These are phyloP conservation scores for Plasmopara halstedii DNA, from an alignment of 352 stramenopile genomes.

Conservation along the genomic window DNA sequence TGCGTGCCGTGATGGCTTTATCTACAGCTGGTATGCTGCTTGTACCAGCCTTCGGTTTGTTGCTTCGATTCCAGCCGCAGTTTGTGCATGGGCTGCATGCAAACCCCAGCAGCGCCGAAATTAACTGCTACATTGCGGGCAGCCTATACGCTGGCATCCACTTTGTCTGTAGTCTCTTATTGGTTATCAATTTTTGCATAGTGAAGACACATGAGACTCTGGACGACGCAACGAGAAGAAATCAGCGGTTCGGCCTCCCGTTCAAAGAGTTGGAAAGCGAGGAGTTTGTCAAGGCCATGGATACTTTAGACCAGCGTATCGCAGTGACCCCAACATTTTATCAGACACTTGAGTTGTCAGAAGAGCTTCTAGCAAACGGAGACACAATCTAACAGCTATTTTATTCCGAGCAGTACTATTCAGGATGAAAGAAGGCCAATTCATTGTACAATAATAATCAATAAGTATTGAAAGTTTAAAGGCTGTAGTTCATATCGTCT, in stretches of 20 bases:
- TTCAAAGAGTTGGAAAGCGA: slow-evolving; percentile 30
- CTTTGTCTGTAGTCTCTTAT: slow-evolving; percentile 18
- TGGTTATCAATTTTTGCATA: slow-evolving; percentile 15
- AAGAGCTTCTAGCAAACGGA: slow-evolving; percentile 5
- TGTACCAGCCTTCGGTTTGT: slow-evolving; percentile 46
- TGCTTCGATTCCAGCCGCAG: slow-evolving; percentile 47
- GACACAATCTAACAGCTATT: slow-evolving; percentile 8
- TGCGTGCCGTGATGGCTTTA: slow-evolving; percentile 35
- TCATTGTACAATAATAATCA: no score
- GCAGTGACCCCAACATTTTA: neutral
- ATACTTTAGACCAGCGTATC: slow-evolving; percentile 15
- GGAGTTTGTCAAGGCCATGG: slow-evolving; percentile 24
- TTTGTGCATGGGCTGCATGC: slow-evolving; percentile 50
- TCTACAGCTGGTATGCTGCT: slow-evolving; percentile 41
- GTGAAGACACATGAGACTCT: neutral
- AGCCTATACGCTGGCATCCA: slow-evolving; percentile 41
- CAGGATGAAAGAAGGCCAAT: no score
- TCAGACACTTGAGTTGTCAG: slow-evolving; percentile 11
- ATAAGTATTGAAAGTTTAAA: no score
- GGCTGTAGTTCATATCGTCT: neutral
- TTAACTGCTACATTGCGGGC: slow-evolving; percentile 57
- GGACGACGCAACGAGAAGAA: slow-evolving; percentile 10
- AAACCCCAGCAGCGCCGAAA: slow-evolving; percentile 29
- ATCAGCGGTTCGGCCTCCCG: slow-evolving; percentile 20
- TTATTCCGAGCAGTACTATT: neutral